Base-by-base conservation (phyloP, 2,329 filamentous ascomycete species). In the Diaporthe helianthi region DNA sequence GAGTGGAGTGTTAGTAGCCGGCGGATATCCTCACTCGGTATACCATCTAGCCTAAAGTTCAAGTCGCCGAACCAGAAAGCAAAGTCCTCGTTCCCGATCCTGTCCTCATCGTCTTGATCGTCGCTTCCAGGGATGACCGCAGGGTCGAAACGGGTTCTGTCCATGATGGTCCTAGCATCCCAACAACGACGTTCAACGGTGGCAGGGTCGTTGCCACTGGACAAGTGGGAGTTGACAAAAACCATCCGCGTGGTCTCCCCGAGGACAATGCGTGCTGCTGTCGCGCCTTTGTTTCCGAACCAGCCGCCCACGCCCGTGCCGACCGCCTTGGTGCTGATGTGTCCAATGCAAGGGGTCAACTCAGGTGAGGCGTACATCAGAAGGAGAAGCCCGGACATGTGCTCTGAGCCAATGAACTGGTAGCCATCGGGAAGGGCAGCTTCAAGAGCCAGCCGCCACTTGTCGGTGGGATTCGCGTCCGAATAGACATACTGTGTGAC, bases 11-110 rank as follows among this genome's bases (percentile, higher is more conserved):
- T 92, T 46, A 99, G 84, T 8, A 98, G 82, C 58, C 92, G 88
- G 38, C 95, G 88, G 55, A 99, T 96, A 77, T 99, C 96, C 46
- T 96, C 92, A 0, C 94, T 94, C 0, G 95, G 93, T 60, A 98
- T 87, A 53, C 91, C 93, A 63, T 97, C 93, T 0, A 99, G 85
- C 38, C 96, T 89, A 77, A 98, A 99, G 78, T 99, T 99, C 51
- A 99, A 84, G 78, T 99, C 96, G 8, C 96, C 96, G 76, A 97
- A 93, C 93, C 95, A 98, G 76, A 99, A 98, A 0, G 90, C 89
- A 80, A 98, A 94, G 76, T 99, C 96, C 73, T 97, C 95, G 47
- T 97, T 92, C 1, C 93, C 94, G 72, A 99, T 90, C 44, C 84
- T 87, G 64, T 92, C 89, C 0, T 85, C 82, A 26, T 90, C 88